Conservation (phyloP, 2,329 filamentous ascomycete genomes). For the Erysiphe neolycopersici region DNA sequence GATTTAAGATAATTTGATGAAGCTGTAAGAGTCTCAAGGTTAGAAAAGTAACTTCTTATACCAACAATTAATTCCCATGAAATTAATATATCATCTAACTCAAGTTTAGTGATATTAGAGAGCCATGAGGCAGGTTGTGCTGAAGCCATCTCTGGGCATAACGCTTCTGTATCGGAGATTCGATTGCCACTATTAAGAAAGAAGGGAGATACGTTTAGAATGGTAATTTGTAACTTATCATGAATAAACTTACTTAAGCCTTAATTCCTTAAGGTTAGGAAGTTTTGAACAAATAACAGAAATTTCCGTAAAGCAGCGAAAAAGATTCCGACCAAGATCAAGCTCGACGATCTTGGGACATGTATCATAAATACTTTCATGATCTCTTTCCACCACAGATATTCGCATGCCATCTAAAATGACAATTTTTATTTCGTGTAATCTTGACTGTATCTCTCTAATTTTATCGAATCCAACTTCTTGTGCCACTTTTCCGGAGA, state of each 20-base stretch:
- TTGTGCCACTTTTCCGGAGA: slow-evolving; percentile 62
- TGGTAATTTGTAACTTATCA: too few relatives aligned
- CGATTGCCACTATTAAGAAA: slow-evolving; percentile 39
- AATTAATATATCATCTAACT: slow-evolving; percentile 39
- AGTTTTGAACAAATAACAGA: slow-evolving; percentile 45
- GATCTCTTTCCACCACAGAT: slow-evolving; percentile 14
- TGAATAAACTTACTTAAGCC: slow-evolving; percentile 33
- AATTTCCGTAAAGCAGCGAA: slow-evolving; percentile 40
- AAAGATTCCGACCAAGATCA: slow-evolving; percentile 63
- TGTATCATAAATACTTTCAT: slow-evolving; percentile 20
- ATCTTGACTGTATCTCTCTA: slow-evolving; percentile 45
- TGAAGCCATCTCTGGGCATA: too few relatives aligned
- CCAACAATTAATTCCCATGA: slow-evolving; percentile 35
- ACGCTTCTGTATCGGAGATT: slow-evolving; percentile 18
- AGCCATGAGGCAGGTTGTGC: slow-evolving; percentile 16
- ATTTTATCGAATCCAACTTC: slow-evolving; percentile 94
- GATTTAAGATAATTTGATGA: slow-evolving; percentile 29
- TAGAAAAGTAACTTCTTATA: slow-evolving; percentile 25
- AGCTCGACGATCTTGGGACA: slow-evolving; percentile 48
- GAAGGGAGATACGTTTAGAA: too few relatives aligned
- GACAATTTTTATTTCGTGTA: slow-evolving; percentile 54
- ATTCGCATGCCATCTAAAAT: slow-evolving; percentile 58
- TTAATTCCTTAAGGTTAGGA: slow-evolving; percentile 34
- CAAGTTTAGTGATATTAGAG: slow-evolving; percentile 26
- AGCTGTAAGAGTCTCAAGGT: slow-evolving; percentile 23